Evolutionary conservation across 768 basidiomycete species (phyloP).

Genomic region (Lentinula guzmanii): DNA sequence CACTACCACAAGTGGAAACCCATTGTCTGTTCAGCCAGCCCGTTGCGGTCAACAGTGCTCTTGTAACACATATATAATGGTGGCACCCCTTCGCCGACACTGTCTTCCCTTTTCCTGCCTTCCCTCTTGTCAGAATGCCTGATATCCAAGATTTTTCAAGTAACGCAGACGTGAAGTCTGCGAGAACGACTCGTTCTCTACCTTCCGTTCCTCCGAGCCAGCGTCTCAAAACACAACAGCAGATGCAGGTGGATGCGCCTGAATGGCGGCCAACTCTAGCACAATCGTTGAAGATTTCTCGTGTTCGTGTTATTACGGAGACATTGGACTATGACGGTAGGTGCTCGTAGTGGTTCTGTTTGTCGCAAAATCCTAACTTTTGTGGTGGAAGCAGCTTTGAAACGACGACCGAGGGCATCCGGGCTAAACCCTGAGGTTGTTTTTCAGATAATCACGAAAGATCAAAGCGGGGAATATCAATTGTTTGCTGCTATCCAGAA

Average conservation of each 20-base stretch:
- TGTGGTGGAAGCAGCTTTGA: not conserved
- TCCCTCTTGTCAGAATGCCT: not conserved
- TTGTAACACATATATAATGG: not conserved
- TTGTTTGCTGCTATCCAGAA: not conserved
- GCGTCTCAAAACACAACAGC: not conserved
- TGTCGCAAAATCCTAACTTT: not conserved
- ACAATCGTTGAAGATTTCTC: not conserved
- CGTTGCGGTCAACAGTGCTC: not conserved
- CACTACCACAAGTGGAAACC: not conserved
- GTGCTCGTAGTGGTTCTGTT: not conserved
- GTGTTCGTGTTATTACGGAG: not conserved
- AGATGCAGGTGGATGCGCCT: not conserved
- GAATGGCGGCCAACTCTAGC: not conserved
- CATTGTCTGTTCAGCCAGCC: not conserved
- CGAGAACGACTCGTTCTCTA: not conserved
- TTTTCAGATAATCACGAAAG: not conserved
- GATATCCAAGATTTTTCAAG: not conserved
- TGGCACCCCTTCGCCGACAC: not conserved
- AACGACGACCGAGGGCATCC: not conserved
- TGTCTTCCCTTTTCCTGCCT: not conserved
- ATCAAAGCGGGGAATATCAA: not conserved
- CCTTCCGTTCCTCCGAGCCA: not conserved
- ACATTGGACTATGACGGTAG: not conserved
- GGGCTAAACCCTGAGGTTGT: not conserved
- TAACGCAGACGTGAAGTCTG: not conserved